These are phyloP conservation scores for Hibiscus syriacus DNA, from an alignment of 345 rosid species.

Conservation along the genomic window DNA sequence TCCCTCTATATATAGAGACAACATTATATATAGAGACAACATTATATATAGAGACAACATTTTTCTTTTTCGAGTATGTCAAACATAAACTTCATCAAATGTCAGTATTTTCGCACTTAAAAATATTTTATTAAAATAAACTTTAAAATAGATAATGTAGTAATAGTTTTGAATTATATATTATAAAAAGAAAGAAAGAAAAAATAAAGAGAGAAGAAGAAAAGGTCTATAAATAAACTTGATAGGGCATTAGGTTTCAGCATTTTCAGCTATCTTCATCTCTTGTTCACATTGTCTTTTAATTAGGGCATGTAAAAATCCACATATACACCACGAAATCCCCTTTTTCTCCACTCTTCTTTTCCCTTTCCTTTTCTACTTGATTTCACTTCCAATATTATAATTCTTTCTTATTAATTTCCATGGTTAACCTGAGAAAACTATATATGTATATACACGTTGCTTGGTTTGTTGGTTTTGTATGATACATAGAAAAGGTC, in stretches of 20 bases:
- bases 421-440: not conserved
- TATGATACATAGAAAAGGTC: not conserved
- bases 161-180: too few relatives aligned
- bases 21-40: too few relatives aligned
- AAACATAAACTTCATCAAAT: not conserved
- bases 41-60: too few relatives aligned
- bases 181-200: too few relatives aligned
- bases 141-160: not conserved
- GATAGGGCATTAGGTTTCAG: not conserved
- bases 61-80: too few relatives aligned
- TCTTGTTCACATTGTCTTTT: constrained; percentile 1
- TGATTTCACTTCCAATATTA: not conserved
- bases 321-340: not conserved
- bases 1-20: too few relatives aligned
- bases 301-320: not conserved
- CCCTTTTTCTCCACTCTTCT: too few relatives aligned
- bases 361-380: not conserved
- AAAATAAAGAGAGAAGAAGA: not conserved
- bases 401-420: not conserved
- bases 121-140: not conserved
- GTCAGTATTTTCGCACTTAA: not conserved
- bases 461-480: not conserved
- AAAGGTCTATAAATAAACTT: not conserved
- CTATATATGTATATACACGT: too few relatives aligned
- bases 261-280: constrained; percentile 1